phyloP scores from a whole-genome alignment of 2,329 filamentous ascomycete species.

The Talaromyces islandicus region DNA sequence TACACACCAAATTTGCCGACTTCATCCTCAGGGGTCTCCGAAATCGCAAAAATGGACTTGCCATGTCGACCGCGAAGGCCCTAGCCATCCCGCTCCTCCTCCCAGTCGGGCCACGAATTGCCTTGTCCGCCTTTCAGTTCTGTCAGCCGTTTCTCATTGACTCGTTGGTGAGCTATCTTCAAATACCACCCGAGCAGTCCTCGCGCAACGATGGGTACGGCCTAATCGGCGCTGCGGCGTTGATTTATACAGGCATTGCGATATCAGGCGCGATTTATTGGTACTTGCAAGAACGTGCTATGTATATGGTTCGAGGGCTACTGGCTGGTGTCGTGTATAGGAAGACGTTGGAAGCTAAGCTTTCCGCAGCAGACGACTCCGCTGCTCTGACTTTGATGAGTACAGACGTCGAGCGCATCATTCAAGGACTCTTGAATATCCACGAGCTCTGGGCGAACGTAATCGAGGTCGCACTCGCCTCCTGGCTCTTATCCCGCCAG shows the following conservation, averaged over 20 bases:
- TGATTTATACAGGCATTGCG: constrained; percentile 39
- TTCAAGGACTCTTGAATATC: constrained; percentile 32
- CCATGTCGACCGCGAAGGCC: not conserved
- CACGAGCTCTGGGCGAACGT: constrained; percentile 42
- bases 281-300: constrained; percentile 36
- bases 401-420: constrained; percentile 40
- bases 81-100: constrained; percentile 21
- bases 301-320: constrained; percentile 38
- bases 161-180: constrained; percentile 27
- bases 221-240: constrained; percentile 36
- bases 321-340: constrained; percentile 46
- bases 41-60: constrained; percentile 2
- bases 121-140: constrained; percentile 28
- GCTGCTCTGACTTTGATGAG: constrained; percentile 41
- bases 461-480: constrained; percentile 40
- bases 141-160: constrained; percentile 33
- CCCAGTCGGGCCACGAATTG: constrained; percentile 25
- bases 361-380: constrained; percentile 28
- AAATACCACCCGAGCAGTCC: constrained; percentile 18
- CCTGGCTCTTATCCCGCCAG: constrained; percentile 36
- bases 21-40: not conserved
- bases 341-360: constrained; percentile 26
- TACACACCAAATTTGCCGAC: not conserved
- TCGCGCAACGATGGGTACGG: constrained; percentile 36
- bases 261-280: constrained; percentile 36